Evolutionary conservation across 192 early-diverging fungal genomes (phyloP), one percentile per base, ranked within the genome.

Genomic region (Spizellomyces punctatus): DNA sequence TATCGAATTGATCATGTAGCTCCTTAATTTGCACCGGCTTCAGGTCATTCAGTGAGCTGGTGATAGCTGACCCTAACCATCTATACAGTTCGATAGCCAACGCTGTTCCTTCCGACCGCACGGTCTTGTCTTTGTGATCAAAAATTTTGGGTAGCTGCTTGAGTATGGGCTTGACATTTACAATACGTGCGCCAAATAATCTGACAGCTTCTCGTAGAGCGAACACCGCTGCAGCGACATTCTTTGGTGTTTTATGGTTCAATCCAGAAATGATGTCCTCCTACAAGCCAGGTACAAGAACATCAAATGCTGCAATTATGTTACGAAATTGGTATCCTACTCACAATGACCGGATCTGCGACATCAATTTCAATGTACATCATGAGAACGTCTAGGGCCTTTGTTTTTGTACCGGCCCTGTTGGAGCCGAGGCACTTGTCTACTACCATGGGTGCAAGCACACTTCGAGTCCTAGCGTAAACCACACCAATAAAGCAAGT

Each of bases 11-110:
- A 46, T 94, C 87, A 65, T 94, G 85, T 6, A 99, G 80, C 58
- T 99, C 97, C 78, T 97, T 97, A 14, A 91, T 75, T 75, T 98
- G 94, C 5, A 99, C 94, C 0, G 98, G 96, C 64, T 98, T 96
- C 71, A 99, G 74, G 8, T 97, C 93, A 41, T 83, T 83, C 46
- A 99, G 75, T 59, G 88, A 92, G 61, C 86, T 80, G 55, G 57
- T 77, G 42, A 98, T 85, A 2, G 94, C 95, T 47, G 86, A 83
- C 19, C 94, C 91, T 60, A 99, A 86, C 94, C 95, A 99, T 49
- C 92, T 86, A 72, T 95, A 98, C 63, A 99, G 74, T 81, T 98
- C 96, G 48, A 96, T 79, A 0, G 91, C 84, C 57, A 98, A 76
- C 10, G 73, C 71, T 22, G 83, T 85, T 42, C 81, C 85, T 84